Conservation (phyloP, 2,329 filamentous ascomycete genomes). For the Fusarium sp. region DNA sequence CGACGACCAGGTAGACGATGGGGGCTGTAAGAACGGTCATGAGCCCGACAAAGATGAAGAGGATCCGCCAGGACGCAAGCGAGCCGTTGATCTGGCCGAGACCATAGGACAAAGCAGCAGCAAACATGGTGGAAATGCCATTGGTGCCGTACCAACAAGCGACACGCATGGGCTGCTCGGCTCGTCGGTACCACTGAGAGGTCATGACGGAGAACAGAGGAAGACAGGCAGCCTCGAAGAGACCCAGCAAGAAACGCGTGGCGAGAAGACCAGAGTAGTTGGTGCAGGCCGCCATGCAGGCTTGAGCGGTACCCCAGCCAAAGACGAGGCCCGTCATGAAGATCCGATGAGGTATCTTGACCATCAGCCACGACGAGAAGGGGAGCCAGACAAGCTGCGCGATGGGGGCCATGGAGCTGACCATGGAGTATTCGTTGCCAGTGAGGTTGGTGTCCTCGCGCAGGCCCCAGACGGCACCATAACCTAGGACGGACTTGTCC, state of each 20-base stretch:
- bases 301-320: conserved; percentile 56
- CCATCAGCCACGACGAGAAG: conserved; percentile 66
- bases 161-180: conserved; percentile 69
- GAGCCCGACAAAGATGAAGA: conserved; percentile 70
- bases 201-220: conserved; percentile 59
- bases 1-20: conserved; percentile 66
- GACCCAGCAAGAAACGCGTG: conserved; percentile 58
- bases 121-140: conserved; percentile 65
- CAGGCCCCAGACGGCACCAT: conserved; percentile 65
- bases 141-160: conserved; percentile 74
- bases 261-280: conserved; percentile 59
- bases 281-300: conserved; percentile 57
- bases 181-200: conserved; percentile 57
- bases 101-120: conserved; percentile 64
- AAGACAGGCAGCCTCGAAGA: conserved; percentile 62
- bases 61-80: conserved; percentile 54
- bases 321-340: conserved; percentile 62
- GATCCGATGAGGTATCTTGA: conserved; percentile 67
- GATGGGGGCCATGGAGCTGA: conserved; percentile 66
- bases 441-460: conserved; percentile 58
- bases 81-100: conserved; percentile 60
- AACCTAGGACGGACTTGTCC: conserved; percentile 67
- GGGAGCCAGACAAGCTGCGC: conserved; percentile 70
- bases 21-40: conserved; percentile 67
- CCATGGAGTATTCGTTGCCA: conserved; percentile 64